These are phyloP conservation scores for Chaetomium cochliodes DNA, from an alignment of 495 filamentous ascomycete genomes.

Conservation along the genomic window DNA sequence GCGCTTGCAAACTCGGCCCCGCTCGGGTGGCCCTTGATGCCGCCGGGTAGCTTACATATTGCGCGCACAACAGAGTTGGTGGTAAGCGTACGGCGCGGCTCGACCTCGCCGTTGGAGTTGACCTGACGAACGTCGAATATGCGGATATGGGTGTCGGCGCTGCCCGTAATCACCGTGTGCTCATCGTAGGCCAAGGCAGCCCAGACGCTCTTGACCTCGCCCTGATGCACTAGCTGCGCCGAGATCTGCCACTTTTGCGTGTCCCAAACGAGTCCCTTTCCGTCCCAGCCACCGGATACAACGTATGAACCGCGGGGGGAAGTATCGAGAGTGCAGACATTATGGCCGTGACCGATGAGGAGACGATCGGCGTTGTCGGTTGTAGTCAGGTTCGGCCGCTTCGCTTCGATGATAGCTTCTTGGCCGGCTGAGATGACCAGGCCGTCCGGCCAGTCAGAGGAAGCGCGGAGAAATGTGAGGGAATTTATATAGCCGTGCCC, in stretches of 20 bases:
- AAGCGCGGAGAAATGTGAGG: slow-evolving; percentile 72
- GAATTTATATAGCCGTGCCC: slow-evolving; percentile 82
- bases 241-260: slow-evolving; percentile 70
- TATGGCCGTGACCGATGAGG: slow-evolving; percentile 79
- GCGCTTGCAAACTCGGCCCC: slow-evolving; percentile 85
- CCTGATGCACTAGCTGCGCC: slow-evolving; percentile 61
- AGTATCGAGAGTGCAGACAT: slow-evolving; percentile 83
- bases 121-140: slow-evolving; percentile 68
- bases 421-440: slow-evolving; percentile 83
- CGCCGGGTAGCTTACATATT: slow-evolving; percentile 70
- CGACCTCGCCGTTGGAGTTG: slow-evolving; percentile 68
- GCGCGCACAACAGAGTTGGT: slow-evolving; percentile 84
- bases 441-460: slow-evolving; percentile 69
- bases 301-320: slow-evolving; percentile 66
- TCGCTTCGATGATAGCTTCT: slow-evolving; percentile 89
- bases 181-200: slow-evolving; percentile 80
- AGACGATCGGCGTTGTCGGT: slow-evolving; percentile 79
- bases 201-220: slow-evolving; percentile 77
- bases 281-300: slow-evolving; percentile 95
- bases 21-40: slow-evolving; percentile 61
- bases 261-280: slow-evolving; percentile 74
- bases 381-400: slow-evolving; percentile 58
- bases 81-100: slow-evolving; percentile 69
- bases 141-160: slow-evolving; percentile 84
- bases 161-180: slow-evolving; percentile 82